Evolutionary conservation across 225 moss, liverwort and hornwort species (phyloP), one percentile per base, ranked within the genome.

Genomic region (Bryoerythrophyllum caledonicum): DNA sequence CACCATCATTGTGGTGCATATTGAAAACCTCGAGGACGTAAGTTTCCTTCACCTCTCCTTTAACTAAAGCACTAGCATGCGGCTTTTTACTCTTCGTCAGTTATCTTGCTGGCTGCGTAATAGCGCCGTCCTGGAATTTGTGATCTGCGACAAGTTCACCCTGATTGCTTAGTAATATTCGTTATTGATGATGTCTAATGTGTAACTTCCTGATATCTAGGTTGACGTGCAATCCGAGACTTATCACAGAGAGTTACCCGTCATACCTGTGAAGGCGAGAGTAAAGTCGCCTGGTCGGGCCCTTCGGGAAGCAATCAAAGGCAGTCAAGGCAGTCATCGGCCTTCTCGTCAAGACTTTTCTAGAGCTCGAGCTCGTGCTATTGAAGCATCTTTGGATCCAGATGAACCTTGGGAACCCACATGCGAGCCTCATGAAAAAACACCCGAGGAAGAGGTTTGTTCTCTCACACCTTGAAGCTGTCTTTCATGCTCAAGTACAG

Each of bases 1-100:
- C 48, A 97, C 97, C 3, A 86, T 97, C 67, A 97, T 97, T 69
- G 84, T 94, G 54, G 97, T 94, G 63, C 92, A 86, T 62, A 79
- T 97, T 61, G 90, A 91, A 13, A 89, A 90, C 30, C 81, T 97
- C 74, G 70, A 86, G 32, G 92, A 96, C 11, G 88, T 88, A 83
- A 62, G 79, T 10, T 28, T 60, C 2, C 71, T 20, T 53, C 15
- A 8, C 48, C 4, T 16, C 48, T 5, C 5, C 48, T 48, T 21
- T 0, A 23, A 26, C 9, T 54, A n/a, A 27, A 46, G 49, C 34
- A 28, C 27, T 40, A 35, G 27, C 13, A 27, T 78, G 38, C 63
- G 25, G 30, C 14, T 26, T 60, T 28, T 30, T 15, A 14, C 30
- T 30, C 11, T 67, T 10, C 13, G 54, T 30, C 28, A 25, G 59